These are phyloP conservation scores for Aureobasidium sp. DNA, from an alignment of 2,329 filamentous ascomycete genomes.

Conservation along the genomic window DNA sequence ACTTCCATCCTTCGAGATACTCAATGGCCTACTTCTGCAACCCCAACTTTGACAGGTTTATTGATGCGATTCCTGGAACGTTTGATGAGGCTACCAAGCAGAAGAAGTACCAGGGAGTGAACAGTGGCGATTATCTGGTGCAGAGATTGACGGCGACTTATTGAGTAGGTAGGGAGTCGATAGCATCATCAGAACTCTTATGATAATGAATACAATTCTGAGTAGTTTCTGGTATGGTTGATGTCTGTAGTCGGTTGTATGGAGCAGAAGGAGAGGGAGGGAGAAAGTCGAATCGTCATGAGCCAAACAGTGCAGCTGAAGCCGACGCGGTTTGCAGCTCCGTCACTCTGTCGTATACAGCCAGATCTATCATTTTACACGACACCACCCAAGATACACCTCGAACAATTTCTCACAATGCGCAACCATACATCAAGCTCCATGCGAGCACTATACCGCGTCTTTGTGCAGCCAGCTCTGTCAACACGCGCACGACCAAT, in stretches of 20 bases:
- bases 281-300: no score
- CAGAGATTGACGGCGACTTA: conserved; percentile 79
- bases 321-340: background rate
- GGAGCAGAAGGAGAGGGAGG: no score
- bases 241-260: no score
- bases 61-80: conserved; percentile 86
- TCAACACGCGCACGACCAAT: background rate
- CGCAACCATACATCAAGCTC: background rate
- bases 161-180: no score
- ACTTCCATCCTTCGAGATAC: conserved; percentile 77
- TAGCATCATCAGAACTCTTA: no score
- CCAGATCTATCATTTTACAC: no score
- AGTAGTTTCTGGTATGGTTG: no score
- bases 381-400: no score
- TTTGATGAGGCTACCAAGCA: conserved; percentile 67
- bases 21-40: conserved; percentile 96
- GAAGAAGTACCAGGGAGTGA: conserved; percentile 84
- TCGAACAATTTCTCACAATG: no score
- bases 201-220: background rate
- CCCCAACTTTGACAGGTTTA: conserved; percentile 78
- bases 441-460: conserved; percentile 45
- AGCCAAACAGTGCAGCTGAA: background rate
- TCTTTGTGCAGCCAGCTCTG: conserved; percentile 45
- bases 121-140: conserved; percentile 83
- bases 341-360: background rate